Evolutionary conservation across 78 protist species (phyloP).

Genomic region (Speleostelium caveatum): DNA sequence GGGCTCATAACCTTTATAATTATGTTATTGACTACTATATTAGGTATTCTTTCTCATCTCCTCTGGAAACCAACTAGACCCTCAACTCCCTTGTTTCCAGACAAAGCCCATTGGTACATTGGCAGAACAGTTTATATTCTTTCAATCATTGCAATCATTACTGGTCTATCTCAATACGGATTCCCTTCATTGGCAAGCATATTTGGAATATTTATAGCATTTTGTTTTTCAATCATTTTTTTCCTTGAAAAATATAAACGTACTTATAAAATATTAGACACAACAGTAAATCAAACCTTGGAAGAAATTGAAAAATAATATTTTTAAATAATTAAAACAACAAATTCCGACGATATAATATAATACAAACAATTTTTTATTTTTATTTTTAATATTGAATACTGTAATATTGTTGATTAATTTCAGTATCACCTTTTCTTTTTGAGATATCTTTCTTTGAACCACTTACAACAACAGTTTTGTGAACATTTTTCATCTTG

Average conservation of each 20-base stretch:
- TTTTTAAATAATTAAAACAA: too few species aligned
- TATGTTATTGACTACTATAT: neutral
- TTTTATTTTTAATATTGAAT: slow-evolving; percentile 43
- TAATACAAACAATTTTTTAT: too few species aligned
- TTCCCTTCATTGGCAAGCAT: too few species aligned
- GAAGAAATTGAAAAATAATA: too few species aligned
- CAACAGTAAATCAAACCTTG: too few species aligned
- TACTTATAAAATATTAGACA: too few species aligned
- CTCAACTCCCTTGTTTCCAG: neutral
- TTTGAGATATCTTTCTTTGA: slow-evolving; percentile 59
- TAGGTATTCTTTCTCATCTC: neutral
- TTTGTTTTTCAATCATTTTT: too few species aligned
- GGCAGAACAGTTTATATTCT: neutral
- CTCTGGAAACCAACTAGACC: neutral
- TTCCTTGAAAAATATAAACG: too few species aligned
- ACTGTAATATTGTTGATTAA: slow-evolving; percentile 54
- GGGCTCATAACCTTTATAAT: neutral
- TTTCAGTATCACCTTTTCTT: slow-evolving; percentile 70
- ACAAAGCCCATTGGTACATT: neutral
- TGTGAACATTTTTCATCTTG: slow-evolving; percentile 56
- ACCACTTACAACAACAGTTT: slow-evolving; percentile 53
- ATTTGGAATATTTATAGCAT: too few species aligned
- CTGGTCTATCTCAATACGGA: too few species aligned
- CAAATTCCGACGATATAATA: too few species aligned
- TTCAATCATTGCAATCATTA: neutral